Evolutionary conservation across 352 stramenopile genomes (phyloP).

Genomic region (Aphanomyces euteiches): DNA sequence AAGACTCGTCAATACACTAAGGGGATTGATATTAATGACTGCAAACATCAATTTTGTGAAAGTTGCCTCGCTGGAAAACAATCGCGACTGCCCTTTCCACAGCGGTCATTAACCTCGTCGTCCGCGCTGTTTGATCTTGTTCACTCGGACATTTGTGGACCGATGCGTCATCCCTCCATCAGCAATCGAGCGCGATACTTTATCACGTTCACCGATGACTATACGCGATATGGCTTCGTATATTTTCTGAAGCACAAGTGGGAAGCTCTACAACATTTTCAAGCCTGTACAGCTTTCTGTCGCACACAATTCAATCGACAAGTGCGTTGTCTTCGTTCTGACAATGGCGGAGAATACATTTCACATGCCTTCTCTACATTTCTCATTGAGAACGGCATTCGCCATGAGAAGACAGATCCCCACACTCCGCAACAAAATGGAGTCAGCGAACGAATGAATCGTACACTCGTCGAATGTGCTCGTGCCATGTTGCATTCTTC

Average conservation of each 20-base stretch:
- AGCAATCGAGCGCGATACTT: no score
- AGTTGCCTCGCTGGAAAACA: constrained; percentile 2
- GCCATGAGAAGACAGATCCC: no score
- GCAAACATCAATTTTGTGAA: background rate
- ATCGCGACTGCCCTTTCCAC: constrained; percentile 5
- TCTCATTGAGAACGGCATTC: no score
- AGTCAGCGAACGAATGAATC: no score
- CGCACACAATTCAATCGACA: background rate
- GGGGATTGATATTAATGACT: background rate
- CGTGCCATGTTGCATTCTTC: no score
- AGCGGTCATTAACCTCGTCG: background rate
- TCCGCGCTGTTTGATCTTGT: background rate
- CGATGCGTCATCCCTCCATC: background rate
- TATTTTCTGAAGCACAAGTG: constrained; percentile 3
- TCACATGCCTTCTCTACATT: no score
- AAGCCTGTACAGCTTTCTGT: background rate
- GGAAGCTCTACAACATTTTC: background rate
- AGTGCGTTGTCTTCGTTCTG: background rate
- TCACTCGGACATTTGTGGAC: background rate
- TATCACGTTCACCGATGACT: constrained; percentile 7
- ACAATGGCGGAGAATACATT: no score
- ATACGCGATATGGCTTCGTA: background rate
- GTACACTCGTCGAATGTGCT: no score
- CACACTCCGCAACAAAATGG: no score
- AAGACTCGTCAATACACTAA: background rate